phyloP scores from a whole-genome alignment of 1,139 yeast genomes.

The Scheffersomyces cryptocercus region DNA sequence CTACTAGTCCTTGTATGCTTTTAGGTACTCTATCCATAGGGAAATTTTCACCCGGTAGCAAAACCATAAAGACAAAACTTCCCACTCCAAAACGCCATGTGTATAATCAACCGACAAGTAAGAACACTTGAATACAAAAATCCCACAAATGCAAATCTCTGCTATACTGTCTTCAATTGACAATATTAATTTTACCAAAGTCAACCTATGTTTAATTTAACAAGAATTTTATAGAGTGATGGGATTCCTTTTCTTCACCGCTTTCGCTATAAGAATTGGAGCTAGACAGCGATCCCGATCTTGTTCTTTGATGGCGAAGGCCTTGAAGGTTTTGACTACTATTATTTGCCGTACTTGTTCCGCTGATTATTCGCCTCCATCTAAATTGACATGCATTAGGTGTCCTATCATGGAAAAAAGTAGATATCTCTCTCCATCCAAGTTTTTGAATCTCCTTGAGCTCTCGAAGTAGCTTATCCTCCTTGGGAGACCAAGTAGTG shows the following conservation, averaged over 20 bases:
- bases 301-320: no score
- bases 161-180: no score
- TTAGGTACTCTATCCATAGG: no score
- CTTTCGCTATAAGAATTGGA: not conserved
- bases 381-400: conserved; percentile 52
- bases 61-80: no score
- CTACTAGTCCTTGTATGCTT: no score
- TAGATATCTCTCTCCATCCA: conserved; percentile 49
- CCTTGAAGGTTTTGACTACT: not conserved
- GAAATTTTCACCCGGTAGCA: no score
- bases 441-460: conserved; percentile 43
- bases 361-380: conserved; percentile 45
- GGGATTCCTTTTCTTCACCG: conserved; percentile 21
- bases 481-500: conserved; percentile 43
- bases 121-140: no score
- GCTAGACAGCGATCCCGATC: no score
- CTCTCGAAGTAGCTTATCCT: conserved; percentile 37
- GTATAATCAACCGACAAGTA: no score
- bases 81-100: no score
- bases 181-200: no score
- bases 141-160: no score
- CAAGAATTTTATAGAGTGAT: conserved; percentile 28
- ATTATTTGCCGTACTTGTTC: conserved; percentile 15
- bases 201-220: conserved; percentile 15
- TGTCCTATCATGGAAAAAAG: conserved; percentile 44